Percentiles rank a stretch among this genome's conserved stretches.
Evolutionary conservation across 306 rosid species (phyloP).

Genomic region (Trichosanthes cucumerina): DNA sequence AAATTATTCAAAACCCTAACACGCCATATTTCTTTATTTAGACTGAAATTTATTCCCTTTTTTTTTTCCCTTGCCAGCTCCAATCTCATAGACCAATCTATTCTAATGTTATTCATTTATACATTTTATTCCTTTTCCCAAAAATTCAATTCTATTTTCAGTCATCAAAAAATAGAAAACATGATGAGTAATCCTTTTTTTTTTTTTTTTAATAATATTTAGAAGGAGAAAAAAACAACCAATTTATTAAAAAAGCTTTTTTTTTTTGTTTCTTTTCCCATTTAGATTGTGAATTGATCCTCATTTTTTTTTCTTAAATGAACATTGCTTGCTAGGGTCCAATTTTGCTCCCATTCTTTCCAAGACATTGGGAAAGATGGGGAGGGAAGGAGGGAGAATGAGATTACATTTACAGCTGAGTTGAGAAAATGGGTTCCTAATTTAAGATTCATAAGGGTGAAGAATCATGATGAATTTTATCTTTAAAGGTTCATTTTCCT

Average conservation of each 20-base stretch:
- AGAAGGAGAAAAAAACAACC: no score
- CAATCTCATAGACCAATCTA: background rate
- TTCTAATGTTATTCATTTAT: background rate
- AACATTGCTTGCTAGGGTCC: background rate
- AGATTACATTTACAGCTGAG: background rate
- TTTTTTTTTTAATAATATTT: no score
- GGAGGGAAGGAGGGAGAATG: background rate
- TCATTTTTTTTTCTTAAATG: background rate
- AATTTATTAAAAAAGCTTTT: background rate
- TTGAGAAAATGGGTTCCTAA: background rate
- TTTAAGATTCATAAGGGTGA: background rate
- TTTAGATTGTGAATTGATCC: background rate
- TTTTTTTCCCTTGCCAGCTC: background rate
- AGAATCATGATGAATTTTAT: background rate
- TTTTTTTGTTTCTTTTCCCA: background rate
- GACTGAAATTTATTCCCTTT: background rate
- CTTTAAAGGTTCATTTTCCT: background rate
- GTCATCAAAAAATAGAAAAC: background rate
- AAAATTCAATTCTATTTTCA: background rate
- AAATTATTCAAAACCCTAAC: background rate
- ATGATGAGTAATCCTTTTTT: background rate
- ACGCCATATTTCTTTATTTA: background rate
- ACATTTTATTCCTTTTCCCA: background rate
- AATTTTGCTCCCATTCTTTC: background rate
- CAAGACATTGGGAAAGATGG: conserved; percentile 1